These are phyloP conservation scores for Venturiaceae sp. DNA, from an alignment of 2,329 filamentous ascomycete genomes.

Conservation along the genomic window DNA sequence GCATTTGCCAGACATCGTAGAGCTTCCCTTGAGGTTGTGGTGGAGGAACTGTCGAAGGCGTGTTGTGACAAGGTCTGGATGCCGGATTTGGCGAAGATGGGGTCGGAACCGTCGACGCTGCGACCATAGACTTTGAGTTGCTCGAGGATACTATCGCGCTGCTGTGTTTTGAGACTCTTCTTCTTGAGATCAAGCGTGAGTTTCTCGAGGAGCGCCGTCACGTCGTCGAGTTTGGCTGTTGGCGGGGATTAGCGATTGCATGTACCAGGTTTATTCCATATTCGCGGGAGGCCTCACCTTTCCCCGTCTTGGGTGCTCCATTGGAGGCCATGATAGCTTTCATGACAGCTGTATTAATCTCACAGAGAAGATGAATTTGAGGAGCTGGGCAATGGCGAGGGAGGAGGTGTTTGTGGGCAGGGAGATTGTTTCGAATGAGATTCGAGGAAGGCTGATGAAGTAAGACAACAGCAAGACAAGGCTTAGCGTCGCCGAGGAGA, in stretches of 20 bases:
- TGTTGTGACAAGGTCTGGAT: slow-evolving; percentile 63
- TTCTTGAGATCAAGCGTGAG: slow-evolving; percentile 54
- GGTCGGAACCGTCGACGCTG: slow-evolving; percentile 59
- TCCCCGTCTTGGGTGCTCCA: not conserved
- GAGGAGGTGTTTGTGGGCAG: not conserved
- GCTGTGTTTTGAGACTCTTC: slow-evolving; percentile 46
- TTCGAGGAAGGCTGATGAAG: not conserved
- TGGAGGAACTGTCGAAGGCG: slow-evolving; percentile 57
- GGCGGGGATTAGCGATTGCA: not conserved
- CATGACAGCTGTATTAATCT: not conserved
- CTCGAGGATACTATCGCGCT: slow-evolving; percentile 47
- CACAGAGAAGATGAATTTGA: not conserved
- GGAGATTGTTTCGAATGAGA: not conserved
- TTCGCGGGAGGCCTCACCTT: not conserved
- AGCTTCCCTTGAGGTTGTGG: slow-evolving; percentile 58
- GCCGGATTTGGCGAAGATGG: slow-evolving; percentile 75
- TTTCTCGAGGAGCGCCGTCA: slow-evolving; percentile 52
- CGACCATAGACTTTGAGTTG: slow-evolving; percentile 73
- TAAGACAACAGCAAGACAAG: not conserved
- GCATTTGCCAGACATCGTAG: slow-evolving; percentile 80
- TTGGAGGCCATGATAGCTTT: not conserved
- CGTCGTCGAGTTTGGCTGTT: slow-evolving; percentile 59
- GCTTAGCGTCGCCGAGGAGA: not conserved
- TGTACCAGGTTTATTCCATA: not conserved
- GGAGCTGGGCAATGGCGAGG: not conserved